phyloP scores from a whole-genome alignment of 805 yeast species.

The Saccharomycopsis fermentans region DNA sequence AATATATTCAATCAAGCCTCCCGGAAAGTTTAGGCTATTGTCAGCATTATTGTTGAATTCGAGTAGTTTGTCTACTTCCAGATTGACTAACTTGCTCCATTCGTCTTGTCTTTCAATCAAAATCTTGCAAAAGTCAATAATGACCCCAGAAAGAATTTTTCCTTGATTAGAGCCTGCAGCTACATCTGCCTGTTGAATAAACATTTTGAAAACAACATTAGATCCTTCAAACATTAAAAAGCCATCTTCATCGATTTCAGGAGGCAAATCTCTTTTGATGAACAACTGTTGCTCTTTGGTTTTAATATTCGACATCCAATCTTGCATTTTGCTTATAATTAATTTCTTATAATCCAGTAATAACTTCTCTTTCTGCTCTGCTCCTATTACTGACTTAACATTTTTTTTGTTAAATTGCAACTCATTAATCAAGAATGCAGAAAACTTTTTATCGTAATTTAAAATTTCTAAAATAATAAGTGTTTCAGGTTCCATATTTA shows the following conservation, averaged over 20 bases:
- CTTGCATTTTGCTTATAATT: constrained; percentile 62
- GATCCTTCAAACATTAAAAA: constrained; percentile 65
- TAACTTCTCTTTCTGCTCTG: constrained; percentile 59
- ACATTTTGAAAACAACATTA: constrained; percentile 67
- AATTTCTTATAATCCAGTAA: constrained; percentile 70
- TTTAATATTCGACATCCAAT: constrained; percentile 71
- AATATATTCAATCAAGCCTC: constrained; percentile 72
- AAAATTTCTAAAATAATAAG: constrained; percentile 61
- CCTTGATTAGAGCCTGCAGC: constrained; percentile 82
- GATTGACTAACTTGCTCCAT: constrained; percentile 48
- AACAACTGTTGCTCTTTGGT: constrained; percentile 60
- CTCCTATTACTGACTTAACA: constrained; percentile 51
- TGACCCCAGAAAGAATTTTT: constrained; percentile 66
- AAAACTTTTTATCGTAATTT: constrained; percentile 65
- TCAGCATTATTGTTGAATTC: constrained; percentile 23
- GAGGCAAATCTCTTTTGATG: constrained; percentile 55
- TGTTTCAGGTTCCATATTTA: constrained; percentile 72
- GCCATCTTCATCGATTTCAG: constrained; percentile 60
- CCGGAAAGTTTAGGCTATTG: constrained; percentile 36
- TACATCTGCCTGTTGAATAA: constrained; percentile 82
- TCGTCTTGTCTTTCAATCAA: constrained; percentile 50
- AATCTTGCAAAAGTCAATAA: constrained; percentile 56
- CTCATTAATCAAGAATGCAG: constrained; percentile 38
- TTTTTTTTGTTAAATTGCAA: constrained; percentile 39
- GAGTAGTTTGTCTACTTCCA: constrained; percentile 37